A percentile compares a stretch with the other conserved stretches of the same genome.
Conservation (phyloP, 192 early-diverging fungal species). For the Helicostylum pulchrum region DNA sequence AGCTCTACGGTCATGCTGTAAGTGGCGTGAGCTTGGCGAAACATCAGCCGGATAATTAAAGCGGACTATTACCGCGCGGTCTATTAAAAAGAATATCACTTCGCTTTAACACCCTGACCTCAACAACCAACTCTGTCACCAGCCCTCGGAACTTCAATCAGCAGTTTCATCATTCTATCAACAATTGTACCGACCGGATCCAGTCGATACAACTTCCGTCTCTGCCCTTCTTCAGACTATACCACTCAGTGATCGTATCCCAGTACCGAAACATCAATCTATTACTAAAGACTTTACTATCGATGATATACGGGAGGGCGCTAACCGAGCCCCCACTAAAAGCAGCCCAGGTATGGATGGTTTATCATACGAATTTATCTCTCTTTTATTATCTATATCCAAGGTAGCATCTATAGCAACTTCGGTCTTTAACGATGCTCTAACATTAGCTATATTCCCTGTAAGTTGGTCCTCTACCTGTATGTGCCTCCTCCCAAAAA, state of each 20-base stretch:
- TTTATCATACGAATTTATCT: neutral
- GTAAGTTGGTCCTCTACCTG: conserved; percentile 1
- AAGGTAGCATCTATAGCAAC: neutral
- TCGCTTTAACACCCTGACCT: neutral
- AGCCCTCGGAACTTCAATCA: neutral
- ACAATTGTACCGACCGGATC: neutral
- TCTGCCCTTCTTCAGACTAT: neutral
- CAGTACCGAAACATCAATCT: no score
- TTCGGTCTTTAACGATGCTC: neutral
- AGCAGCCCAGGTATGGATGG: conserved; percentile 18
- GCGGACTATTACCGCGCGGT: neutral
- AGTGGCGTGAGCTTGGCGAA: conserved; percentile 23
- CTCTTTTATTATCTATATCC: neutral
- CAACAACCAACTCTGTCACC: neutral
- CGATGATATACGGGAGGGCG: neutral
- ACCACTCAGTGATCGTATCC: neutral
- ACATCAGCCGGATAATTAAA: conserved; percentile 4
- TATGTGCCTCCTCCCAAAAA: conserved; percentile 27
- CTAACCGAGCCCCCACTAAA: neutral
- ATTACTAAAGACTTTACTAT: neutral
- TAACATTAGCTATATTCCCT: neutral
- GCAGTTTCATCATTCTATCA: neutral
- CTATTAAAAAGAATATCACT: neutral
- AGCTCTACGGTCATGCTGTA: conserved; percentile 1
- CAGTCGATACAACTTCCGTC: neutral